Evolutionary conservation across 176 grass and related monocot species (phyloP).

Genomic region (Stipa capillata): DNA sequence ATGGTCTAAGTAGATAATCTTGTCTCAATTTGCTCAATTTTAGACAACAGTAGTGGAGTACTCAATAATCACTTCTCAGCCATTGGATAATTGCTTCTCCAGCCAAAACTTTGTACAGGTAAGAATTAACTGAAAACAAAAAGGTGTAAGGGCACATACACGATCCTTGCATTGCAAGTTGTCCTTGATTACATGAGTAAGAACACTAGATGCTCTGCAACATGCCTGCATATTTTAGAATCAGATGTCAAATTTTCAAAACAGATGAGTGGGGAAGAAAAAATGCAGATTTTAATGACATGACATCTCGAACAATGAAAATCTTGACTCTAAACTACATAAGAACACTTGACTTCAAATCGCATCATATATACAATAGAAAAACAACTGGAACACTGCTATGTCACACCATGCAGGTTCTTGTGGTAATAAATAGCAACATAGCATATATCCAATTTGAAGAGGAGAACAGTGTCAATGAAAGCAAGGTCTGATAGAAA

Average conservation of each 20-base stretch:
- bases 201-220: constrained; percentile 83
- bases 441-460: background rate
- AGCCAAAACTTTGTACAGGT: background rate
- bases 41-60: background rate
- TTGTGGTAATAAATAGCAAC: background rate
- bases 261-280: background rate
- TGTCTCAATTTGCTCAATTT: background rate
- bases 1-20: background rate
- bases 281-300: background rate
- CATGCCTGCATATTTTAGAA: constrained; percentile 65
- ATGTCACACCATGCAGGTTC: background rate
- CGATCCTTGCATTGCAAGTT: constrained; percentile 90
- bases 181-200: constrained; percentile 91
- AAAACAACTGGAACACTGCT: constrained; percentile 13
- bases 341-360: background rate
- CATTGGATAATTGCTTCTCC: background rate
- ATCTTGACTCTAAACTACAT: background rate
- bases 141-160: constrained; percentile 46
- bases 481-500: background rate
- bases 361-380: constrained; percentile 4
- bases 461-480: background rate
- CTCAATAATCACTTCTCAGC: background rate
- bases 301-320: background rate
- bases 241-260: constrained; percentile 8
- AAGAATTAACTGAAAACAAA: constrained; percentile 18